phyloP scores from a whole-genome alignment of 2,329 filamentous ascomycete genomes.

The Lachnellula arida region DNA sequence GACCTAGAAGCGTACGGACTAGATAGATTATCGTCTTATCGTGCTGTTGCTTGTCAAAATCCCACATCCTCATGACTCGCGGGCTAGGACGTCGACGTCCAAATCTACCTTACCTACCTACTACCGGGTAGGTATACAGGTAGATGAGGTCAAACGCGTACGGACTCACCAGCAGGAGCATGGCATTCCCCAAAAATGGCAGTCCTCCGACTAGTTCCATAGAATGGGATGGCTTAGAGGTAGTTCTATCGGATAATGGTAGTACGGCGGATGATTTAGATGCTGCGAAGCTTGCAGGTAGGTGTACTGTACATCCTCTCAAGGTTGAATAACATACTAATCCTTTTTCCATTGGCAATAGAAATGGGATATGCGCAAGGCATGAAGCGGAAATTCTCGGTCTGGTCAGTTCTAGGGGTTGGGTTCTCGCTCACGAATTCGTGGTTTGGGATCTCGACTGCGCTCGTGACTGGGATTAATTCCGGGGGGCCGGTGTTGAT shows the following conservation, averaged over 20 bases:
- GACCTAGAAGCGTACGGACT: no score
- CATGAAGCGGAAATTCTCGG: slow-evolving; percentile 38
- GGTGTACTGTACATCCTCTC: neutral
- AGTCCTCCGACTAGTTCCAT: neutral
- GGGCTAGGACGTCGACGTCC: neutral
- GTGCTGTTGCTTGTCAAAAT: neutral
- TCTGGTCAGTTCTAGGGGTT: slow-evolving; percentile 40
- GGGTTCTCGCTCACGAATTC: slow-evolving; percentile 41
- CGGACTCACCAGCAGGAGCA: neutral
- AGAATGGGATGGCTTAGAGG: neutral
- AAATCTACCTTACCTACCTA: neutral
- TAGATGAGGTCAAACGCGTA: neutral
- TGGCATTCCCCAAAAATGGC: neutral
- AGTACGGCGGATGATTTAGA: neutral
- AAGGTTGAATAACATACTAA: neutral
- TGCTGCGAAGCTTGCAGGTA: slow-evolving; percentile 7
- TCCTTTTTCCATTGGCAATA: neutral
- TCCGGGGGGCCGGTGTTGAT: slow-evolving; percentile 38
- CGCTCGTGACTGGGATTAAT: slow-evolving; percentile 36
- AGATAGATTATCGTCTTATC: no score
- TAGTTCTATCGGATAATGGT: neutral
- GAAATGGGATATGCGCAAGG: slow-evolving; percentile 30
- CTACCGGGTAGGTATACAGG: neutral
- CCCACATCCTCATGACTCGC: neutral
- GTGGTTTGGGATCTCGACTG: slow-evolving; percentile 35